phyloP scores from a whole-genome alignment of 495 filamentous ascomycete genomes.

The Hypoxylon intermedium region DNA sequence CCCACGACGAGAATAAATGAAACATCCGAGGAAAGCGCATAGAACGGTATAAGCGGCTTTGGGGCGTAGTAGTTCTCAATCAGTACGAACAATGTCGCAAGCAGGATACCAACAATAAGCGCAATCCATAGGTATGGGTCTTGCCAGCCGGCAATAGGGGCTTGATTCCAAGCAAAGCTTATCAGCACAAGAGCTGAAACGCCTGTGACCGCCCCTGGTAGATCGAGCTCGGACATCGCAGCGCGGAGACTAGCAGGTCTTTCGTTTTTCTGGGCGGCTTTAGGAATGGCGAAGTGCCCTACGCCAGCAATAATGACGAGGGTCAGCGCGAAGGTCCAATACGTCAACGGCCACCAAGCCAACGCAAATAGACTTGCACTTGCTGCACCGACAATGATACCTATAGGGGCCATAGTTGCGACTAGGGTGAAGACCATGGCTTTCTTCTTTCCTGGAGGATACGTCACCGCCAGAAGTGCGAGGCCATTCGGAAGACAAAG shows the following conservation, averaged over 20 bases:
- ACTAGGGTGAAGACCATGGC: slow-evolving; percentile 60
- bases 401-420: slow-evolving; percentile 58
- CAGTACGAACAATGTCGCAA: slow-evolving; percentile 56
- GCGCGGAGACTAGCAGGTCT: slow-evolving; percentile 39
- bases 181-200: slow-evolving; percentile 60
- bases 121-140: slow-evolving; percentile 57
- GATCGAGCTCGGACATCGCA: slow-evolving; percentile 51
- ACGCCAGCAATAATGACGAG: slow-evolving; percentile 55
- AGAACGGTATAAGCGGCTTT: slow-evolving; percentile 61
- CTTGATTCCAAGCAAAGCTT: slow-evolving; percentile 67
- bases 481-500: slow-evolving; percentile 59
- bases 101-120: slow-evolving; percentile 58
- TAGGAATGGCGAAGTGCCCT: slow-evolving; percentile 41
- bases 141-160: slow-evolving; percentile 60
- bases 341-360: slow-evolving; percentile 70
- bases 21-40: slow-evolving; percentile 53
- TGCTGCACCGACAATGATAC: slow-evolving; percentile 53
- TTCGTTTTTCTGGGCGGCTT: slow-evolving; percentile 30
- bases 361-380: slow-evolving; percentile 56
- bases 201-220: slow-evolving; percentile 55
- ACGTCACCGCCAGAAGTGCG: slow-evolving; percentile 54
- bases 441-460: slow-evolving; percentile 54
- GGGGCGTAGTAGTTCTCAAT: slow-evolving; percentile 51
- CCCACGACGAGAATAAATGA: slow-evolving; percentile 59
- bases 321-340: slow-evolving; percentile 59